Conservation (phyloP, 78 protist genomes). For the Andalucia godoyi region DNA sequence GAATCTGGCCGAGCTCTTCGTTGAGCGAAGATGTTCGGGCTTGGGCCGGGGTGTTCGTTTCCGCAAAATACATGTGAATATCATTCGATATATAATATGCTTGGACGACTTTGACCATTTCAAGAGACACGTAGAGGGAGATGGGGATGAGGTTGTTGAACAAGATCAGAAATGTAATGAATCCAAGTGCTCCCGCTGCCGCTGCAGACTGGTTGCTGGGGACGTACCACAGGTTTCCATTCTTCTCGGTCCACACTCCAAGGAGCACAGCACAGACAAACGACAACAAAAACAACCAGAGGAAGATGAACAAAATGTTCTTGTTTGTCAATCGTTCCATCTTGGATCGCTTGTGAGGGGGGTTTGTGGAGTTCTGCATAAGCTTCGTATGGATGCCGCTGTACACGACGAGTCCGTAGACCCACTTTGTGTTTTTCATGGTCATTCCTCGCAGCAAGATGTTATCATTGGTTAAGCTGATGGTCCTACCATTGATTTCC, state of each 20-base stretch:
- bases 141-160: conserved; percentile 39
- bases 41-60: conserved; percentile 6
- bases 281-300: conserved; percentile 1
- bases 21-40: conserved; percentile 38
- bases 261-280: neutral
- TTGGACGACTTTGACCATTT: conserved; percentile 11
- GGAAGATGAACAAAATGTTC: neutral
- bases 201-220: no score
- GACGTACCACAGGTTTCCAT: no score
- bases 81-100: conserved; percentile 51
- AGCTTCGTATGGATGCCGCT: conserved; percentile 75
- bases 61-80: conserved; percentile 31
- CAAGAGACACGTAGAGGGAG: conserved; percentile 39
- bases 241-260: neutral
- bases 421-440: conserved; percentile 39
- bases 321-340: conserved; percentile 8
- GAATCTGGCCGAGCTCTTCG: conserved; percentile 76
- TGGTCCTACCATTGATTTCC: neutral
- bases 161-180: conserved; percentile 17
- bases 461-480: neutral
- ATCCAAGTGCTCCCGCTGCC: neutral
- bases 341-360: neutral
- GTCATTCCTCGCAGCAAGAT: conserved; percentile 26
- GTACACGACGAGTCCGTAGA: conserved; percentile 49
- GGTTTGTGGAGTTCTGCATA: conserved; percentile 10